phyloP scores from a whole-genome alignment of 2,329 filamentous ascomycete genomes.

The Phaeosphaeria sp. region DNA sequence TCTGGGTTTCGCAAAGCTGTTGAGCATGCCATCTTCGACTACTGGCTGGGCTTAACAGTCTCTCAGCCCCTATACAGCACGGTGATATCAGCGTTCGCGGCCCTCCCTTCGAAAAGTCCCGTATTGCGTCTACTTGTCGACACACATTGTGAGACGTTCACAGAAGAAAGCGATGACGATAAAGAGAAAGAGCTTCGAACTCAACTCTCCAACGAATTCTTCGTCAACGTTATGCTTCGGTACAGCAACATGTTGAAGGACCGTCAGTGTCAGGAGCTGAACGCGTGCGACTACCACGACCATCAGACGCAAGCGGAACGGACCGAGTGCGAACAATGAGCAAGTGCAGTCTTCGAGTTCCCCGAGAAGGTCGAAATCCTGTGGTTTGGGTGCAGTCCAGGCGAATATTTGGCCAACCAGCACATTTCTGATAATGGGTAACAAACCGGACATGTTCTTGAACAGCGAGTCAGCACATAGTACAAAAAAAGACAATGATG shows the following conservation, averaged over 20 bases:
- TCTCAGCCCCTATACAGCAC: neutral
- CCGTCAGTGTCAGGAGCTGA: neutral
- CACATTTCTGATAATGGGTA: no score
- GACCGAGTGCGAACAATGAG: neutral
- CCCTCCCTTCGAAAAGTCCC: slow-evolving; percentile 8
- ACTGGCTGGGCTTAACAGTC: no score
- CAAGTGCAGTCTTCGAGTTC: neutral
- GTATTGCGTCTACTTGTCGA: slow-evolving; percentile 17
- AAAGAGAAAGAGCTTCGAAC: neutral
- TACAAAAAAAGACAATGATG: no score
- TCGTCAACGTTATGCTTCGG: slow-evolving; percentile 5
- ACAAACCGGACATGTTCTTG: no score
- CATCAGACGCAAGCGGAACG: neutral
- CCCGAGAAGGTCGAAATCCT: neutral
- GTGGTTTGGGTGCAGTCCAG: no score
- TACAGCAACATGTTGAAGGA: slow-evolving; percentile 1
- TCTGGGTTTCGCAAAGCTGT: neutral
- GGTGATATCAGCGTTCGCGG: slow-evolving; percentile 12
- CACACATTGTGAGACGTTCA: neutral
- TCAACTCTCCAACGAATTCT: slow-evolving; percentile 5
- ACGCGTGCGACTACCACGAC: slow-evolving; percentile 13
- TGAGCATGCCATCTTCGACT: neutral
- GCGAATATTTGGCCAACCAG: no score
- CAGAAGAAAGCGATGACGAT: neutral
- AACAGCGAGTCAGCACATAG: no score